Evolutionary conservation across 2,329 filamentous ascomycete species (phyloP), one percentile per base, ranked within the genome.

Genomic region (Fusarium praegraminearum): DNA sequence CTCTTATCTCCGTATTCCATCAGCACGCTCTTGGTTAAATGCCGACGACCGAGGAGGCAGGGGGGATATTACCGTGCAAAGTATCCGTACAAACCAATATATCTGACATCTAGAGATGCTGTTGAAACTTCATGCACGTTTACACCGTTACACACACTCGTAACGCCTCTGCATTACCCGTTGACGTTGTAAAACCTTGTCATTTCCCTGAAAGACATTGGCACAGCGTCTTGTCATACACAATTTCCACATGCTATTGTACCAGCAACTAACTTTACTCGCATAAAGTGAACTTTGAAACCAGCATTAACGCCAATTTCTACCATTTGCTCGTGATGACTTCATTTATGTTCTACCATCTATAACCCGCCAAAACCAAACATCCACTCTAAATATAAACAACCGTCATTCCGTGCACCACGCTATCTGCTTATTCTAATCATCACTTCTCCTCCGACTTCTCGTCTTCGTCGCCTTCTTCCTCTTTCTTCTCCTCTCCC

Each of bases 401-500:
- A 58, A n/a, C 36, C 33, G 7, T 46, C 36, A n/a, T 36, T 49
- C 47, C 47, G 36, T 22, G 43, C 36, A 40, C 26, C 24, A 44
- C 36, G 63, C 52, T 59, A 51, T 40, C 36, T 63, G 30, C 18
- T n/a, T 28, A 57, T 54, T 30, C 41, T 65, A 40, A 66, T 35
- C 43, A 36, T 59, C 57, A 59, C 65, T 61, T 36, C 44, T 44
- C 38, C 44, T 62, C 63, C 30, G 26, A 24, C 28, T 61, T 56
- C 43, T 53, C 65, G 16, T 55, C 60, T 18, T 54, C 65, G 22
- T 57, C 62, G 13, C 67, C 56, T 7, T 57, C 65, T 35, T 60
- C 63, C 8, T 67, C 57, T 16, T 57, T 52, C 77, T 4, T 77
- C 77, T 28, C 68, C 71, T 57, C 78, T 28, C 67, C 80, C 15